phyloP scores from a whole-genome alignment of 768 basidiomycete species.

The Amanita fuliginea region DNA sequence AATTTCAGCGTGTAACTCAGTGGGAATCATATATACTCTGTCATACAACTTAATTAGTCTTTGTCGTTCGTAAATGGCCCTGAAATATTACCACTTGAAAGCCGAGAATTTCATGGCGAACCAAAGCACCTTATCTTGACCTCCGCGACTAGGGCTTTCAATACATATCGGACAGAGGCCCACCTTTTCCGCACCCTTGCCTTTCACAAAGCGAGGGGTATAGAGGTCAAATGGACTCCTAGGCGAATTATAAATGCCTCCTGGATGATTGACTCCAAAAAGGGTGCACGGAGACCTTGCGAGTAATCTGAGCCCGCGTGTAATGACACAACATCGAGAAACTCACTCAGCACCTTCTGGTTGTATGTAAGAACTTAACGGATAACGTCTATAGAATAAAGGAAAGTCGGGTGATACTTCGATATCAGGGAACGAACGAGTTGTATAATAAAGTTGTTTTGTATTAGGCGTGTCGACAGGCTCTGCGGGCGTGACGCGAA shows the following conservation, averaged over 20 bases:
- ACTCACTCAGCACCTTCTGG: conserved; percentile 28
- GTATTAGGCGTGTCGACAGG: not conserved
- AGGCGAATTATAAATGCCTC: conserved; percentile 50
- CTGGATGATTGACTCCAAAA: conserved; percentile 25
- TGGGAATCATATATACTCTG: not conserved
- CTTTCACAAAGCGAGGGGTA: conserved; percentile 68
- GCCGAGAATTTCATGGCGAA: conserved; percentile 72
- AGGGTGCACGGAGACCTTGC: conserved; percentile 25
- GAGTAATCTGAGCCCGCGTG: not conserved
- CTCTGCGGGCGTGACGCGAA: not conserved
- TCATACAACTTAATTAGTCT: not conserved
- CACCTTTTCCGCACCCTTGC: conserved; percentile 54
- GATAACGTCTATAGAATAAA: conserved; percentile 63
- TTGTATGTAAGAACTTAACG: conserved; percentile 45
- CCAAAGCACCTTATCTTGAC: conserved; percentile 56
- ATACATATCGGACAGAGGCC: conserved; percentile 73
- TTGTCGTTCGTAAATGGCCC: not conserved
- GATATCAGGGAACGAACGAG: conserved; percentile 43
- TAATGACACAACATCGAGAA: conserved; percentile 2
- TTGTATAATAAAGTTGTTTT: conserved; percentile 15
- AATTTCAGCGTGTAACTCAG: not conserved
- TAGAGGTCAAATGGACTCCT: conserved; percentile 58
- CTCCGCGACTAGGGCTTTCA: conserved; percentile 49
- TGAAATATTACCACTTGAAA: conserved; percentile 55
- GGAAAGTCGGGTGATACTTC: conserved; percentile 38